Evolutionary conservation across 2,329 filamentous ascomycete genomes (phyloP), one percentile per base, ranked within the genome.

Genomic region (Colletotrichum incanum): DNA sequence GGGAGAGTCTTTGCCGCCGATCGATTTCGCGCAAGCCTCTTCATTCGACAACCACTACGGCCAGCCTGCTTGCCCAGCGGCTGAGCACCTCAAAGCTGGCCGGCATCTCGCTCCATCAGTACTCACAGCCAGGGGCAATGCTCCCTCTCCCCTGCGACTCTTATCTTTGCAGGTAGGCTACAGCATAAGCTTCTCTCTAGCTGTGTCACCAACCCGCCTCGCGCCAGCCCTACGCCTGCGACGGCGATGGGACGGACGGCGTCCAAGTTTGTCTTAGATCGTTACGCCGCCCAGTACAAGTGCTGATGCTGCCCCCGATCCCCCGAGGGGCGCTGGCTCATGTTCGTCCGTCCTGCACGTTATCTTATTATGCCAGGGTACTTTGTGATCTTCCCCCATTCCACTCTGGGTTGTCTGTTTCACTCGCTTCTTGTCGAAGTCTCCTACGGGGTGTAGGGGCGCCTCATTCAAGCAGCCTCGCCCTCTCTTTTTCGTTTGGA

Each of bases 161-260:
- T 28, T 28, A 31, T 45, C 23, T 41, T 60, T 23, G 18, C 20
- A 16, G 4, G 18, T 43, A 62, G 59, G 59, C 59, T 62, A n/a
- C 59, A 37, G 31, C 31, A 26, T 49, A 39, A 50, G n/a, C 45
- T 39, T 50, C 16, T 14, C 8, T 28, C 2, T 1, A 14, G n/a
- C n/a, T 31, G 47, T 26, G 61, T 49, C 43, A 45, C 47, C 14
- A 28, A 18, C 16, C 18, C 3, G 2, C 52, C 56, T 58, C 28
- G 18, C 39, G 39, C 45, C 69, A 72, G 65, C 65, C 69, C 45
- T 72, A 64, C 50, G 52, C 28, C 45, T 41, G 34, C 34, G 56
- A 58, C 50, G 50, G 39, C 28, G 18, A 56, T 59, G 65, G 58
- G 26, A 56, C 37, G 49, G 34, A 43, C 62, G 43, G 56, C 47